These are phyloP conservation scores for Penicillium pancosmium DNA, from an alignment of 495 filamentous ascomycete genomes.

Conservation along the genomic window DNA sequence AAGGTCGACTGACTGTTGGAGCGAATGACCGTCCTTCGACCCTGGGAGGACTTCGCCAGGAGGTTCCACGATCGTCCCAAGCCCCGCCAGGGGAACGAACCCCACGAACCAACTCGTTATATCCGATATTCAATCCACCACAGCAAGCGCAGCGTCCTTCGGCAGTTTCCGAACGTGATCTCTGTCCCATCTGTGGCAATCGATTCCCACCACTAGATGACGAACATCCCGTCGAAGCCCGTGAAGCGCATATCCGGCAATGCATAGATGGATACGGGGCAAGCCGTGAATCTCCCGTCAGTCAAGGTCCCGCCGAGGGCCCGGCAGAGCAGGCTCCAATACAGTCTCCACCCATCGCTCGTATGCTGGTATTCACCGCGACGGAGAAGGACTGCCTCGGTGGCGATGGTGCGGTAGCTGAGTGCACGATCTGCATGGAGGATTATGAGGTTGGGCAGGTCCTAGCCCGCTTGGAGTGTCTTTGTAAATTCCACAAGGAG, in stretches of 20 bases:
- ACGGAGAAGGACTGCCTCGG: slow-evolving; percentile 91
- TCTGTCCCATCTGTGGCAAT: slow-evolving; percentile 85
- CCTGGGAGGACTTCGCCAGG: background rate
- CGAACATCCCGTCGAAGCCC: slow-evolving; percentile 60
- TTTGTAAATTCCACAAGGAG: slow-evolving; percentile 86
- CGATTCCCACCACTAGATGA: slow-evolving; percentile 68
- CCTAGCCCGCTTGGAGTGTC: slow-evolving; percentile 85
- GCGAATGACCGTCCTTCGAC: slow-evolving; percentile 6
- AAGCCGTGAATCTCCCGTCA: slow-evolving; percentile 17
- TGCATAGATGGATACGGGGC: slow-evolving; percentile 65
- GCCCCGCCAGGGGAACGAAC: background rate
- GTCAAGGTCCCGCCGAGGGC: slow-evolving; percentile 17
- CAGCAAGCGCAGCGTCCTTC: slow-evolving; percentile 4
- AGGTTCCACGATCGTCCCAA: background rate
- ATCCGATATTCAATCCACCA: background rate
- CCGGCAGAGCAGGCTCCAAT: slow-evolving; percentile 17
- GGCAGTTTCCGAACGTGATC: slow-evolving; percentile 74
- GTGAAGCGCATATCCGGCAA: slow-evolving; percentile 74
- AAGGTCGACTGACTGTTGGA: slow-evolving; percentile 20
- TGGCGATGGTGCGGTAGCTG: slow-evolving; percentile 58
- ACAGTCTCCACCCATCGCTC: slow-evolving; percentile 27
- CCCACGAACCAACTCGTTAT: background rate
- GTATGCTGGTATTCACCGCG: slow-evolving; percentile 74
- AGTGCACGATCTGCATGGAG: slow-evolving; percentile 96
- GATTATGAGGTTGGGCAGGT: slow-evolving; percentile 85